Percentiles rank a stretch among this genome's conserved stretches.
These are phyloP conservation scores for Cercospora sp. DNA, from an alignment of 2,329 filamentous ascomycete genomes.

Conservation along the genomic window DNA sequence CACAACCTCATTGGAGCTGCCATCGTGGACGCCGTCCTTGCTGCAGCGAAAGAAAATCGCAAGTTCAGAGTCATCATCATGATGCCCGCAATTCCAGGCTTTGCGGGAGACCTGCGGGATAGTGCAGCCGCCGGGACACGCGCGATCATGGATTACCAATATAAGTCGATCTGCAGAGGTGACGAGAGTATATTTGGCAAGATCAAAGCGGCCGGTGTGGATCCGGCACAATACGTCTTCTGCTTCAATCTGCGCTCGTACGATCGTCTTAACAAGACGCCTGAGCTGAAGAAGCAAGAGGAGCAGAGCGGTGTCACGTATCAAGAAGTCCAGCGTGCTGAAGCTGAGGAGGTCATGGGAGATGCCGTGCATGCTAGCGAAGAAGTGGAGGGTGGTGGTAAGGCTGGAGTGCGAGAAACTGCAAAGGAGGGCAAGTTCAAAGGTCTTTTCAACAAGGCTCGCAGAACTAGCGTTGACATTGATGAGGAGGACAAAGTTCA, in stretches of 20 bases:
- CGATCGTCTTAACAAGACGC: constrained; percentile 84
- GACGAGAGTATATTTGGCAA: constrained; percentile 87
- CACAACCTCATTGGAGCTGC: constrained; percentile 84
- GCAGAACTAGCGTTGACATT: constrained; percentile 31
- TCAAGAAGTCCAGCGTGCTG: constrained; percentile 79
- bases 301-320: constrained; percentile 80
- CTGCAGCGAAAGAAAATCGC: constrained; percentile 75
- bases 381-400: constrained; percentile 26
- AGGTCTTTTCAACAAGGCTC: constrained; percentile 37
- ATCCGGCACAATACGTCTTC: constrained; percentile 81
- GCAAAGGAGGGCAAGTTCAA: constrained; percentile 30
- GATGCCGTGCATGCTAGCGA: constrained; percentile 63
- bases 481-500: constrained; percentile 27
- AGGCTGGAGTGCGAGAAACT: constrained; percentile 38
- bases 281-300: constrained; percentile 71
- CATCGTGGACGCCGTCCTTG: constrained; percentile 86
- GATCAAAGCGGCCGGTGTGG: constrained; percentile 70
- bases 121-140: constrained; percentile 81
- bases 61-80: constrained; percentile 90
- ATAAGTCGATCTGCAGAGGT: constrained; percentile 90
- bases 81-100: constrained; percentile 89
- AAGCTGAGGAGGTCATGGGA: constrained; percentile 86
- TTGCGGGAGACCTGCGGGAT: constrained; percentile 84
- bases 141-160: constrained; percentile 98
- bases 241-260: constrained; percentile 93